phyloP scores from a whole-genome alignment of 257 asterid genomes.

The Solanum ahanhuiri region DNA sequence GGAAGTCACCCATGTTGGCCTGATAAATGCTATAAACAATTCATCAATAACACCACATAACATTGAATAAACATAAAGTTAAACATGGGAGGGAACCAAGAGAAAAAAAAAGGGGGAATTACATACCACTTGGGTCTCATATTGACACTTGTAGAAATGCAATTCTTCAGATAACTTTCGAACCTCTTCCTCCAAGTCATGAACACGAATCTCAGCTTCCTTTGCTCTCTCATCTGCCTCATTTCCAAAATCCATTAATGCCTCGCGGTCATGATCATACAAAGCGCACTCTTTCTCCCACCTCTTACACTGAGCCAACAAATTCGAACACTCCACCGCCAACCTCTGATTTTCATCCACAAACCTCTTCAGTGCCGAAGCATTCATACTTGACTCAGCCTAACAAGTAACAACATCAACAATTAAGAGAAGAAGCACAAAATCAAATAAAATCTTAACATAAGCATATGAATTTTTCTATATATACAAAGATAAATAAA shows the following conservation, averaged over 20 bases:
- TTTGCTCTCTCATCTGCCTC: slow-evolving; percentile 93
- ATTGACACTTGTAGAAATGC: slow-evolving; percentile 26
- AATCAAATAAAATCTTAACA: not conserved
- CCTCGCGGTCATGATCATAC: slow-evolving; percentile 86
- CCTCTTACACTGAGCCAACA: slow-evolving; percentile 62
- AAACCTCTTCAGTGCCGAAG: slow-evolving; percentile 80
- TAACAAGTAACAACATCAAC: slow-evolving; percentile 6
- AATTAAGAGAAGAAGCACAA: not conserved
- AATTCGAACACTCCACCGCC: slow-evolving; percentile 59
- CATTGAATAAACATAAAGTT: not conserved
- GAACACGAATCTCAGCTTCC: slow-evolving; percentile 56
- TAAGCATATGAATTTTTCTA: not conserved
- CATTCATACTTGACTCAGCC: slow-evolving; percentile 92
- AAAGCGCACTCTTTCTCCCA: slow-evolving; percentile 93
- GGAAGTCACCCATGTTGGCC: not conserved
- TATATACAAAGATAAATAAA: not conserved
- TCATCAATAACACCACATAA: not conserved
- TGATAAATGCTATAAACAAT: not conserved
- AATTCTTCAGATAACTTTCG: slow-evolving; percentile 45
- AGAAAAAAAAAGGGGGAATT: not conserved
- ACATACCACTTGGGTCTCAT: slow-evolving; percentile 40
- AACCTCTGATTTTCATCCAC: slow-evolving; percentile 90
- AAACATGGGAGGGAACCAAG: not conserved
- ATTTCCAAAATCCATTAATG: slow-evolving; percentile 88
- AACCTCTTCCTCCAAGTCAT: slow-evolving; percentile 56